phyloP scores from a whole-genome alignment of 257 asterid genomes.

The Dorcoceras hygrometricum region DNA sequence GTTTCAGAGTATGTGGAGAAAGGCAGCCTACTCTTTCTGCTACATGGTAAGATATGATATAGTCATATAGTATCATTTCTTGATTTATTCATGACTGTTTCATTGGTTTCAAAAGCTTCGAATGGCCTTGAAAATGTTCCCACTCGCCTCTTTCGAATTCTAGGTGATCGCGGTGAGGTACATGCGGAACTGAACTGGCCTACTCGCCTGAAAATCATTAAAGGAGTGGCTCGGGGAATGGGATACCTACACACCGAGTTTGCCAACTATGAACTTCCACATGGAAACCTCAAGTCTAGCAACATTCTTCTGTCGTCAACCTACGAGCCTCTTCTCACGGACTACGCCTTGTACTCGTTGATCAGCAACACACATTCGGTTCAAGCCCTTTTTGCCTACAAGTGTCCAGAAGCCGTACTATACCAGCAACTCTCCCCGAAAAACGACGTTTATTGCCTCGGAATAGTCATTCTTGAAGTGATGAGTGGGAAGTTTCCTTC shows the following conservation, averaged over 20 bases:
- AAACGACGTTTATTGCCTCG: conserved; percentile 81
- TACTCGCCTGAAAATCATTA: conserved; percentile 60
- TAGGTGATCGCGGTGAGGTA: conserved; percentile 74
- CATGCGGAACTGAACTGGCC: conserved; percentile 76
- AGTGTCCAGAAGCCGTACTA: conserved; percentile 59
- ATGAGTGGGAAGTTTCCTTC: conserved; percentile 79
- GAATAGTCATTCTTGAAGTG: conserved; percentile 68
- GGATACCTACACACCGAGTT: conserved; percentile 78
- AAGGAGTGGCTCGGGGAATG: conserved; percentile 77
- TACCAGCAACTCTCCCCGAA: conserved; percentile 61
- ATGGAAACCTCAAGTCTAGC: conserved; percentile 92
- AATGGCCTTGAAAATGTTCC: neutral
- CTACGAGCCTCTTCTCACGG: conserved; percentile 74
- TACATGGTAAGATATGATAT: conserved; percentile 54
- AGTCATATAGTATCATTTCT: neutral
- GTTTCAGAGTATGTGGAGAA: conserved; percentile 62
- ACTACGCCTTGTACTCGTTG: conserved; percentile 61
- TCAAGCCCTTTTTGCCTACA: conserved; percentile 47
- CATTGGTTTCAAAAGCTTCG: neutral
- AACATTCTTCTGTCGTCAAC: conserved; percentile 57
- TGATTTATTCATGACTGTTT: neutral
- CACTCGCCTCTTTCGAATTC: neutral
- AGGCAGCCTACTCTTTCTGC: conserved; percentile 66
- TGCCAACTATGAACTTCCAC: conserved; percentile 58
- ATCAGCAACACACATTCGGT: conserved; percentile 51